Conservation (phyloP, 2,329 filamentous ascomycete genomes). For the Blumeria graminis region DNA sequence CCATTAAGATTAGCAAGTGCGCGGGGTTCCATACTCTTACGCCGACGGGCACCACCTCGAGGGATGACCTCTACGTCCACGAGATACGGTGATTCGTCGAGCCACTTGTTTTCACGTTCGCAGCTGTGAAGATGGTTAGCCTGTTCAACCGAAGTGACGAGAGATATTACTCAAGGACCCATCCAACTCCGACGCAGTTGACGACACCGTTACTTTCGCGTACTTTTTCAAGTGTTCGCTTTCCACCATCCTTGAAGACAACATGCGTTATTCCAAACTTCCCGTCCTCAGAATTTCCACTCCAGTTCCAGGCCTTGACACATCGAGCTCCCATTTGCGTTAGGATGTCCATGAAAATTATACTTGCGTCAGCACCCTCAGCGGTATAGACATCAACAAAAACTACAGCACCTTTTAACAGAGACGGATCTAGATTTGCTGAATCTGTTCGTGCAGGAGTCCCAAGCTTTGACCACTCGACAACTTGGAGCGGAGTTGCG, state of each 20-base stretch:
- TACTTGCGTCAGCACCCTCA: constrained; percentile 57
- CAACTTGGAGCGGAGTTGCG: neutral
- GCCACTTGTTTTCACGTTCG: constrained; percentile 51
- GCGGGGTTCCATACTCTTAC: constrained; percentile 63
- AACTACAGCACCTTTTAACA: constrained; percentile 49
- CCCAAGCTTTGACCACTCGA: constrained; percentile 29
- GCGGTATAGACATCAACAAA: constrained; percentile 67
- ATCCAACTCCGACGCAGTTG: constrained; percentile 66
- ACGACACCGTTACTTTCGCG: constrained; percentile 47
- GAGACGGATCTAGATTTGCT: constrained; percentile 24
- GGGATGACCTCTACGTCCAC: constrained; percentile 44
- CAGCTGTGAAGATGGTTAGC: constrained; percentile 27
- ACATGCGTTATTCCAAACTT: constrained; percentile 68
- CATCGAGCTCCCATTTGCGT: constrained; percentile 62
- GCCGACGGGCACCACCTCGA: constrained; percentile 43
- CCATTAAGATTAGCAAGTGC: constrained; percentile 45
- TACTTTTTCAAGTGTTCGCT: constrained; percentile 61
- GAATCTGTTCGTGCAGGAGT: constrained; percentile 33
- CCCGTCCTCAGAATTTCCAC: constrained; percentile 17
- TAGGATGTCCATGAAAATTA: constrained; percentile 59
- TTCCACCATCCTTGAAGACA: constrained; percentile 69
- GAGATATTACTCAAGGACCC: constrained; percentile 56
- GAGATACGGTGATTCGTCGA: constrained; percentile 45
- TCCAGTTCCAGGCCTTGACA: constrained; percentile 55
- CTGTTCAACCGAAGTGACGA: constrained; percentile 6